These are phyloP conservation scores for Heliamphora pulchella DNA, from an alignment of 179 eudicot genomes.

Conservation along the genomic window DNA sequence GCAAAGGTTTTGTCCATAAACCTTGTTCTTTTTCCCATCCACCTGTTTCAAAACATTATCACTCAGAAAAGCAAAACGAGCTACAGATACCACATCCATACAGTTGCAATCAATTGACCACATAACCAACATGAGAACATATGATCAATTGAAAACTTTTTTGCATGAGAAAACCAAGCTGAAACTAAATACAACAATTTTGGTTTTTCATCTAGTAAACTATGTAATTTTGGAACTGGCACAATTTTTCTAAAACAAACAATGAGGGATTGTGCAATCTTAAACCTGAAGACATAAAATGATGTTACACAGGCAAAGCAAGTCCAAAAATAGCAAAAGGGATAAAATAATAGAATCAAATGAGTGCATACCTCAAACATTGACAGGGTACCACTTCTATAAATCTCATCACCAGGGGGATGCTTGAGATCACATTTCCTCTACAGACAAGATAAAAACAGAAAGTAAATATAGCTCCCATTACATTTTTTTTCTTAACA, in stretches of 20 bases:
- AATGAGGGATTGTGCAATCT: background rate
- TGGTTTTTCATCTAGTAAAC: background rate
- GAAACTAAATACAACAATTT: background rate
- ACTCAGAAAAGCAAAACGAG: background rate
- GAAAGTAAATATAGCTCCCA: background rate
- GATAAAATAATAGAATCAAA: background rate
- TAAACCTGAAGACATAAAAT: background rate
- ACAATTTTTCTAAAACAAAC: background rate
- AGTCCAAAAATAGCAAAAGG: background rate
- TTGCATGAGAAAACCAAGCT: background rate
- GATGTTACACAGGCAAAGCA: background rate
- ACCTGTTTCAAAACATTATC: conserved; percentile 49
- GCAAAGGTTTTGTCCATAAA: conserved; percentile 93
- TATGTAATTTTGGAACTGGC: background rate
- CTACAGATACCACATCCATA: background rate
- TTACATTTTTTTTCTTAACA: background rate
- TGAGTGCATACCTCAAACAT: conserved; percentile 74
- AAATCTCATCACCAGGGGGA: conserved; percentile 98
- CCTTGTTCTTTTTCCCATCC: conserved; percentile 96
- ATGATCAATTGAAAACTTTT: conserved; percentile 1
- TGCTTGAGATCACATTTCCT: conserved; percentile 96
- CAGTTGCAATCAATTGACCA: background rate
- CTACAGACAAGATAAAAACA: conserved; percentile 26
- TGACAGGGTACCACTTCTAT: conserved; percentile 82
- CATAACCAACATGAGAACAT: background rate